Percentiles rank a stretch among this genome's conserved stretches.
Evolutionary conservation across 2,329 filamentous ascomycete genomes (phyloP).

Genomic region (Diaporthe longicolla): DNA sequence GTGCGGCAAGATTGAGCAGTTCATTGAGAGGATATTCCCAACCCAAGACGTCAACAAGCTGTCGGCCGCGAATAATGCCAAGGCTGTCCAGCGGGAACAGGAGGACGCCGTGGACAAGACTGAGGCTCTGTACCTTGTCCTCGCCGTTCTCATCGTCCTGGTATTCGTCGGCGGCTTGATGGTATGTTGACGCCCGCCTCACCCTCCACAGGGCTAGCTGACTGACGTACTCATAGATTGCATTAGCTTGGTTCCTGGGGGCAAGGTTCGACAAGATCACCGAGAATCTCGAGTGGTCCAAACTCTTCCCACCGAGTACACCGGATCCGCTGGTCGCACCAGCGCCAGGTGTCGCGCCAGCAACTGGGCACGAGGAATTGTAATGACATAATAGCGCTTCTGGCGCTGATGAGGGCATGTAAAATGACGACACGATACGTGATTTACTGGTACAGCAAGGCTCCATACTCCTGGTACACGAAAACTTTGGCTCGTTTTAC

Average conservation of each 20-base stretch:
- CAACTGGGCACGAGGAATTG: slow-evolving; percentile 49
- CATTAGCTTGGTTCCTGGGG: slow-evolving; percentile 82
- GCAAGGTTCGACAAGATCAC: slow-evolving; percentile 84
- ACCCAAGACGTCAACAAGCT: slow-evolving; percentile 79
- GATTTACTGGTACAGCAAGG: slow-evolving; percentile 26
- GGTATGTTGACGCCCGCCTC: slow-evolving; percentile 70
- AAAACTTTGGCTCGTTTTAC: slow-evolving; percentile 27
- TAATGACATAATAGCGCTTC: slow-evolving; percentile 44
- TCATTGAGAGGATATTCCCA: slow-evolving; percentile 94
- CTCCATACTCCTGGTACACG: neutral
- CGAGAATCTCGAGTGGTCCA: slow-evolving; percentile 59
- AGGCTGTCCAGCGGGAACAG: slow-evolving; percentile 47
- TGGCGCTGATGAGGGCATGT: slow-evolving; percentile 35
- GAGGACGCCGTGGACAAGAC: slow-evolving; percentile 64
- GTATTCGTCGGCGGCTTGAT: slow-evolving; percentile 80
- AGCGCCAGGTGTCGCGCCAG: slow-evolving; percentile 41
- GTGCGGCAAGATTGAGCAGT: slow-evolving; percentile 93
- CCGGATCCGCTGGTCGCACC: slow-evolving; percentile 45
- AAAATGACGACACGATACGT: slow-evolving; percentile 40
- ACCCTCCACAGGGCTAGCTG: neutral
- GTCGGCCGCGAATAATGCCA: slow-evolving; percentile 56
- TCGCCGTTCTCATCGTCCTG: slow-evolving; percentile 77
- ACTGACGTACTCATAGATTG: slow-evolving; percentile 68
- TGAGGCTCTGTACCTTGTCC: slow-evolving; percentile 76
- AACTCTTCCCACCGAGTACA: slow-evolving; percentile 36